Percentiles rank a stretch among this genome's conserved stretches.
phyloP scores from a whole-genome alignment of 225 moss, liverwort and hornwort genomes.

The Marchantia paleacea region DNA sequence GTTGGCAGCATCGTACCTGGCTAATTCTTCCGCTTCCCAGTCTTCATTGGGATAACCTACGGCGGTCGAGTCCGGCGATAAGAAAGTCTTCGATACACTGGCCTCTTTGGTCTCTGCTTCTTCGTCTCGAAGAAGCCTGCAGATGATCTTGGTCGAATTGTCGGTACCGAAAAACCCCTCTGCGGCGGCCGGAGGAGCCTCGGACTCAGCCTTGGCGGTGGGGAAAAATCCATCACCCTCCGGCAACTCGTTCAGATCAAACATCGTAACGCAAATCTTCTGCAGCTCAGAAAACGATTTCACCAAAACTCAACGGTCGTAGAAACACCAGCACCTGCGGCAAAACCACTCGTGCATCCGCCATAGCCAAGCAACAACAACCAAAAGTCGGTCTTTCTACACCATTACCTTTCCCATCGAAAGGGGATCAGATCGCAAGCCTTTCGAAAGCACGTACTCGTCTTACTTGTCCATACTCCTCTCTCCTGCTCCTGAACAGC shows the following conservation, averaged over 20 bases:
- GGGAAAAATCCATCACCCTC: slow-evolving; percentile 30
- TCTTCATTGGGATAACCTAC: slow-evolving; percentile 23
- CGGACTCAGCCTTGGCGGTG: slow-evolving; percentile 17
- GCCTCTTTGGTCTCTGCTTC: slow-evolving; percentile 12
- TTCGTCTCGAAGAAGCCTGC: slow-evolving; percentile 21
- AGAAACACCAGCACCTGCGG: not conserved
- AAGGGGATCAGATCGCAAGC: slow-evolving; percentile 1
- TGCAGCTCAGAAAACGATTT: not conserved
- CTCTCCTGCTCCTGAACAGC: not conserved
- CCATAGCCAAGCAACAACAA: slow-evolving; percentile 27
- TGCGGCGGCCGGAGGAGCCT: slow-evolving; percentile 6
- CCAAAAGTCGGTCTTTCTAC: not conserved
- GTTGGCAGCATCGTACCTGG: slow-evolving; percentile 29
- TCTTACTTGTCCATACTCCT: not conserved
- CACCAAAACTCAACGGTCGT: not conserved
- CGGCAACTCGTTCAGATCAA: slow-evolving; percentile 52
- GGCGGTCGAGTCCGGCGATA: slow-evolving; percentile 17
- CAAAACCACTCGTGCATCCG: slow-evolving; percentile 6
- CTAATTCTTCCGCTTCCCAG: slow-evolving; percentile 21
- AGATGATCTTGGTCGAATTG: slow-evolving; percentile 20
- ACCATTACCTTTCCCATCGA: not conserved
- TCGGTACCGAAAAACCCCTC: slow-evolving; percentile 8
- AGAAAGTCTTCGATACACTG: slow-evolving; percentile 3
- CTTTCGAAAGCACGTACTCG: not conserved
- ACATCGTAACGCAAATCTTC: slow-evolving; percentile 21